These are phyloP conservation scores for Populus tomentosa DNA, from an alignment of 441 rosid species.

Conservation along the genomic window DNA sequence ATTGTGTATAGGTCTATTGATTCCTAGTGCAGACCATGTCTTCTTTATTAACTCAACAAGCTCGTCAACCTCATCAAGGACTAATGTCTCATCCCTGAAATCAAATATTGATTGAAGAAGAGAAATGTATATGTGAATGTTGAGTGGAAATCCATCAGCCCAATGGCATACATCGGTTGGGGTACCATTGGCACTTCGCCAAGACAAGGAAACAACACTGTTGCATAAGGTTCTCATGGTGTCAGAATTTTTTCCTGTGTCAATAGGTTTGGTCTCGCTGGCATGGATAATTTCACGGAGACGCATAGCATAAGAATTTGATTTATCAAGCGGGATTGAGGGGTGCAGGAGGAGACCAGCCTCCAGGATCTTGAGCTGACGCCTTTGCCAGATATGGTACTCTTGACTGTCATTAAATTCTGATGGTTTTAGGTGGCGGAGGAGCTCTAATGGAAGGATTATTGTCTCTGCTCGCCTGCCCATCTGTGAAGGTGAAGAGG, in stretches of 20 bases:
- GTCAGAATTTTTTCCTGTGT: slow-evolving; percentile 69
- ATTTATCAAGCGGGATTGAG: slow-evolving; percentile 59
- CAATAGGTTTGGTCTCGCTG: slow-evolving; percentile 47
- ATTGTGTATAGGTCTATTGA: slow-evolving; percentile 66
- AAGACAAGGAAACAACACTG: slow-evolving; percentile 61
- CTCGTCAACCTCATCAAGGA: slow-evolving; percentile 89
- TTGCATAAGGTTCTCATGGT: slow-evolving; percentile 67
- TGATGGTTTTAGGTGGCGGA: slow-evolving; percentile 73
- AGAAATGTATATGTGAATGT: slow-evolving; percentile 60
- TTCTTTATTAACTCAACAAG: slow-evolving; percentile 83
- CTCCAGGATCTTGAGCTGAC: slow-evolving; percentile 77
- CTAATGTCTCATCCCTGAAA: slow-evolving; percentile 63
- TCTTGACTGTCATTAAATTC: slow-evolving; percentile 68
- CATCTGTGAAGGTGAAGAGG: slow-evolving; percentile 29
- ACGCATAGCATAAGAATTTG: slow-evolving; percentile 49
- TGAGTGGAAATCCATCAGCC: slow-evolving; percentile 93
- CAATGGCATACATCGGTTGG: slow-evolving; percentile 80
- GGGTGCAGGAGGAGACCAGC: slow-evolving; percentile 75
- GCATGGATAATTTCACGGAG: slow-evolving; percentile 56
- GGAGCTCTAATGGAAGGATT: slow-evolving; percentile 83
- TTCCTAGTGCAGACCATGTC: slow-evolving; percentile 85
- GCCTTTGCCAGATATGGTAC: slow-evolving; percentile 78
- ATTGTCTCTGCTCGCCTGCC: slow-evolving; percentile 82
- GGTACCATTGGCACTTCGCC: slow-evolving; percentile 59
- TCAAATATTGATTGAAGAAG: slow-evolving; percentile 74